Percentiles rank a stretch among this genome's conserved stretches.
phyloP scores from a whole-genome alignment of 2,329 filamentous ascomycete genomes.

The Chaetothyriales sp. region DNA sequence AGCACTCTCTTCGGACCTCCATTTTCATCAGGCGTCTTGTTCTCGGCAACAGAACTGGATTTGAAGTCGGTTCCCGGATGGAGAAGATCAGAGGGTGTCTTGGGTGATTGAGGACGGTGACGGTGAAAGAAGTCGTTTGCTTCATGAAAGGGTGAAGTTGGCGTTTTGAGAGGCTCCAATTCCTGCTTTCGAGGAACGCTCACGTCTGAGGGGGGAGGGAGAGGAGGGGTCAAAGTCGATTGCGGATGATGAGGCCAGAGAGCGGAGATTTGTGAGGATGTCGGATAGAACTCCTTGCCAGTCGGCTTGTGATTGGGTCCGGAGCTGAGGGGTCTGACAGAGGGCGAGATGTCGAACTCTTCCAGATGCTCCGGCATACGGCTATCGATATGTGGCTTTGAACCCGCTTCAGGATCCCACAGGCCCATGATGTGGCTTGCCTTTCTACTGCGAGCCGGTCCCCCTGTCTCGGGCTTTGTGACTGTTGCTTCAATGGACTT shows the following conservation, averaged over 20 bases:
- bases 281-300: not conserved
- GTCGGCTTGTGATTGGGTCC: not conserved
- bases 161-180: not conserved
- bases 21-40: not conserved
- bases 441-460: conserved; percentile 46
- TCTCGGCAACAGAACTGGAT: not conserved
- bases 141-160: not conserved
- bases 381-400: not conserved
- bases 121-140: not conserved
- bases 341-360: not conserved
- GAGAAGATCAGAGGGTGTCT: not conserved
- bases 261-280: too few species aligned
- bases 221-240: not conserved
- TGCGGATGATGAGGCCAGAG: not conserved
- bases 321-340: not conserved
- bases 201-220: not conserved
- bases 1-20: not conserved
- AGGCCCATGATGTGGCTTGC: conserved; percentile 50
- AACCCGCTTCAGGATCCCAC: conserved; percentile 32
- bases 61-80: not conserved
- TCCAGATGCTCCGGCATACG: not conserved
- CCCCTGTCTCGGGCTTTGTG: conserved; percentile 39
- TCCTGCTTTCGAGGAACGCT: not conserved
- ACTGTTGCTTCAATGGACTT: conserved; percentile 50
- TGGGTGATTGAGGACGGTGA: not conserved